Conservation (phyloP, 352 stramenopile genomes). For the Phytophthora syringae region DNA sequence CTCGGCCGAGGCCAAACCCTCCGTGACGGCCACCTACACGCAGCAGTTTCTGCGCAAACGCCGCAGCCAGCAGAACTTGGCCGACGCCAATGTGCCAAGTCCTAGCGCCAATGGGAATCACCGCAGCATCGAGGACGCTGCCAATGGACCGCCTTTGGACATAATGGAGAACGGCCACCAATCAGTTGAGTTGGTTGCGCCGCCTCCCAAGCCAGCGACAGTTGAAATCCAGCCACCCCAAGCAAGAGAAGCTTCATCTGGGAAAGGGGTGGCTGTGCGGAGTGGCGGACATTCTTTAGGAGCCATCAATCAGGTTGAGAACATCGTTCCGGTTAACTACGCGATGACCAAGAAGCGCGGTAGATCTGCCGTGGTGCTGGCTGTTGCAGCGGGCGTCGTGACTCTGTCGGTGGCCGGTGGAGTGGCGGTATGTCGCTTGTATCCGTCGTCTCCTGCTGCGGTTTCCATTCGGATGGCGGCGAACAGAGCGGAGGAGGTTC, state of each 20-base stretch:
- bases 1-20: not conserved
- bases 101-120: not conserved
- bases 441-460: conserved; percentile 31
- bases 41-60: conserved; percentile 13
- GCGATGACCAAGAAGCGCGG: conserved; percentile 30
- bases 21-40: conserved; percentile 20
- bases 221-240: conserved; percentile 10
- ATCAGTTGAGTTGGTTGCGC: not conserved
- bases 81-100: not conserved
- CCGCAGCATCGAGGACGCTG: conserved; percentile 8
- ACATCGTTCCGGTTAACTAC: not conserved
- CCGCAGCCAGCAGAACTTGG: conserved; percentile 5
- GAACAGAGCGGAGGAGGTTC: conserved; percentile 3
- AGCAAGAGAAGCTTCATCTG: not conserved
- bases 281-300: no score
- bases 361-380: conserved; percentile 12
- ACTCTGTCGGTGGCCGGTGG: conserved; percentile 20
- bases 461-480: conserved; percentile 10
- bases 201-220: not conserved
- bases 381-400: conserved; percentile 14
- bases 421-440: conserved; percentile 27
- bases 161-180: conserved; percentile 6
- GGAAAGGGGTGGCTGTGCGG: conserved; percentile 17
- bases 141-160: not conserved
- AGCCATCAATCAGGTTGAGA: no score